Conservation (phyloP, 805 yeast species). For the Wickerhamomyces sydowiorum region DNA sequence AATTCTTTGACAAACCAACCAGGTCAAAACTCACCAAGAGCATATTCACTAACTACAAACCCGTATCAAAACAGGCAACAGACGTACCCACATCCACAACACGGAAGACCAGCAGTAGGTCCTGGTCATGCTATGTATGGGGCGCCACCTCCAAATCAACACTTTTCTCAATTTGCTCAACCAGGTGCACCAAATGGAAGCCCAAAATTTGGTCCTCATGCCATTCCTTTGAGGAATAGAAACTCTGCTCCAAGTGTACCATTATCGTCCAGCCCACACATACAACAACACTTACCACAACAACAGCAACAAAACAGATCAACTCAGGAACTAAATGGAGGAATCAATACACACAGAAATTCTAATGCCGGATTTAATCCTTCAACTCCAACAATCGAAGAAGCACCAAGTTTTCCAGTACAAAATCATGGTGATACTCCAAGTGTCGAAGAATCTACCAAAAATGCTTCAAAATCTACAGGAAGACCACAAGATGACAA, state of each 20-base stretch:
- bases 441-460: not conserved
- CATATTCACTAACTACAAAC: conserved; percentile 16
- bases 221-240: not conserved
- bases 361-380: not conserved
- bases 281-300: conserved; percentile 6
- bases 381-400: not conserved
- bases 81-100: conserved; percentile 4
- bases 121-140: not conserved
- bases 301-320: conserved; percentile 2
- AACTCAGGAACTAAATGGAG: not conserved
- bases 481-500: conserved; percentile 1
- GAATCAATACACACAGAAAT: not conserved
- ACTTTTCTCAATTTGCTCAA: too few relatives aligned
- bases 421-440: not conserved
- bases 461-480: not conserved
- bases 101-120: not conserved
- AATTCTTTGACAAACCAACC: conserved; percentile 34
- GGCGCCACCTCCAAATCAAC: conserved; percentile 3
- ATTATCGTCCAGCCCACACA: not conserved
- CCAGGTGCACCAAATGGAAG: not conserved
- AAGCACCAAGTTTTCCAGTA: not conserved
- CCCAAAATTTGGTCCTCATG: conserved; percentile 2
- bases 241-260: not conserved
- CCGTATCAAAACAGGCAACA: conserved; percentile 14
- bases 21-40: conserved; percentile 17